Conservation (phyloP, 345 rosid genomes). For the Brassica cretica region DNA sequence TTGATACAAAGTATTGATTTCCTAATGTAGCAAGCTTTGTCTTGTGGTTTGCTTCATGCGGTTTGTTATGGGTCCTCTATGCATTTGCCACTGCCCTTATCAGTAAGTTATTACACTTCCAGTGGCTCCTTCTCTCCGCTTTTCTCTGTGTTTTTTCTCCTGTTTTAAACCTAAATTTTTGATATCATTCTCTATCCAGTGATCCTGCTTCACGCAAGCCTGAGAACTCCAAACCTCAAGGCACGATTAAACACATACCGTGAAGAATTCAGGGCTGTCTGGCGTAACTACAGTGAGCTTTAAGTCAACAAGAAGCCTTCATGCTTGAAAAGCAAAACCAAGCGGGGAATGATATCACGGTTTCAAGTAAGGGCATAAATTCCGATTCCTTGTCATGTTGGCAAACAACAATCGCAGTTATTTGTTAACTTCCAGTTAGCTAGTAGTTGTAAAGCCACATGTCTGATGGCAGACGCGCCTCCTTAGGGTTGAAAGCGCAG, state of each 20-base stretch:
- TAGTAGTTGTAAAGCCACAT: constrained; percentile 21
- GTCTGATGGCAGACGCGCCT: constrained; percentile 18
- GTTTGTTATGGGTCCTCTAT: constrained; percentile 39
- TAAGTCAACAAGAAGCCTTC: constrained; percentile 11
- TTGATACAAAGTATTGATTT: constrained; percentile 20
- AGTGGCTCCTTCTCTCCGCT: not conserved
- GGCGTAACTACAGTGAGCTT: constrained; percentile 42
- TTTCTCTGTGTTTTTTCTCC: not conserved
- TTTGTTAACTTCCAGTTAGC: constrained; percentile 17
- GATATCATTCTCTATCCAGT: not conserved
- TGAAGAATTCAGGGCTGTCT: constrained; percentile 44
- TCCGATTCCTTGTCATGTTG: constrained; percentile 11
- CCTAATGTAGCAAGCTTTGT: constrained; percentile 31
- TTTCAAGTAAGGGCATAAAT: constrained; percentile 20
- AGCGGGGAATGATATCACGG: not conserved
- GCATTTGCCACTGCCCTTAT: constrained; percentile 36
- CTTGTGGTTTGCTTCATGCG: constrained; percentile 39
- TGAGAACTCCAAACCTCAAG: constrained; percentile 45
- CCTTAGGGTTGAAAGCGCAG: constrained; percentile 9
- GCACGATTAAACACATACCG: constrained; percentile 45
- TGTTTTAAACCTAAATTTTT: not conserved
- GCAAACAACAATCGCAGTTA: constrained; percentile 29
- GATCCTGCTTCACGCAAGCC: constrained; percentile 40
- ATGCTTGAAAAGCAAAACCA: constrained; percentile 21
- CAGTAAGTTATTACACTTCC: constrained; percentile 25